A percentile compares a stretch with the other conserved stretches of the same genome.
Evolutionary conservation across 305 asterid genomes (phyloP).

Genomic region (Solanum hybrid): DNA sequence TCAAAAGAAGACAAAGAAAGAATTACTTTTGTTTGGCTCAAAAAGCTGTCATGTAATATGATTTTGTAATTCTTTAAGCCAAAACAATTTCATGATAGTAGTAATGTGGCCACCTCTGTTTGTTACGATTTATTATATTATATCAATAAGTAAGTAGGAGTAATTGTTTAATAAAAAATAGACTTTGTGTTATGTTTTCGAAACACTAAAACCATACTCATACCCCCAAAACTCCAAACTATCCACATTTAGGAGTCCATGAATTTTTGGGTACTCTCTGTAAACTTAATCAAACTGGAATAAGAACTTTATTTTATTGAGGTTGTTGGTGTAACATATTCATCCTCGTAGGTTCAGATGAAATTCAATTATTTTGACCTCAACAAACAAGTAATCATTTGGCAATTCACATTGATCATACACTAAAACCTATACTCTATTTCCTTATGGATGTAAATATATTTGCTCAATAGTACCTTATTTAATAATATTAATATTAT

Average conservation of each 20-base stretch:
- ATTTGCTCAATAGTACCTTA: background rate
- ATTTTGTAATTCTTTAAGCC: background rate
- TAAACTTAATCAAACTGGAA: background rate
- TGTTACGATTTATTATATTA: background rate
- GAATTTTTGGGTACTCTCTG: background rate
- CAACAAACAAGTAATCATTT: background rate
- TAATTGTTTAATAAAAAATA: background rate
- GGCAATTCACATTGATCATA: background rate
- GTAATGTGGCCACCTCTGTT: background rate
- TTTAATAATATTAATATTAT: background rate
- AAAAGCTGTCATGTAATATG: background rate
- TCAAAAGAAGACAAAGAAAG: background rate
- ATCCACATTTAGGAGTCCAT: background rate
- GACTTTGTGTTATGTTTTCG: background rate
- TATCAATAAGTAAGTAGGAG: background rate
- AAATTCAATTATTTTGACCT: background rate
- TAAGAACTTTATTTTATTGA: background rate
- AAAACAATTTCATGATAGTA: background rate
- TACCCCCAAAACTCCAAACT: background rate
- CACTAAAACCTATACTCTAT: background rate
- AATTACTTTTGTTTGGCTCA: background rate
- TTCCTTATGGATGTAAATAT: too few relatives aligned
- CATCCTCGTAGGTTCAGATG: background rate
- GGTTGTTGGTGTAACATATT: background rate
- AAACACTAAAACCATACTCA: background rate